These are phyloP conservation scores for Yarrowia divulgata DNA, from an alignment of 805 yeast species.

Conservation along the genomic window DNA sequence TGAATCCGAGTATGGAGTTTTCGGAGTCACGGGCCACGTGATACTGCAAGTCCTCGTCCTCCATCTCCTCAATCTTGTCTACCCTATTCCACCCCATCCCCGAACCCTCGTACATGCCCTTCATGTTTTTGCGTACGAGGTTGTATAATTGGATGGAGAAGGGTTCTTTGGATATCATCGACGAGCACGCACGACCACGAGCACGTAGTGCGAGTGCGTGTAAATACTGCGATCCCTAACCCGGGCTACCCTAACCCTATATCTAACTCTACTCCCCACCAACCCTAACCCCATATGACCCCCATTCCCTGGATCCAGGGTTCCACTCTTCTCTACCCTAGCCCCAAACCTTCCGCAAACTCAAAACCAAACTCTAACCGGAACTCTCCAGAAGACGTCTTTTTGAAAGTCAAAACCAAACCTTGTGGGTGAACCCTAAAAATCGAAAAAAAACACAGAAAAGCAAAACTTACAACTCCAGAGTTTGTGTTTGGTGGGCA, in stretches of 20 bases:
- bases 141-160: conserved; percentile 42
- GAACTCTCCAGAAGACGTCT: neutral
- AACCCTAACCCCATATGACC: neutral
- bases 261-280: neutral
- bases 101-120: conserved; percentile 44
- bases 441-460: conserved; percentile 6
- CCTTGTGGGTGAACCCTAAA: neutral
- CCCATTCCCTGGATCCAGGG: conserved; percentile 2
- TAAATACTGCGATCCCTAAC: neutral
- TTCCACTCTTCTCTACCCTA: neutral
- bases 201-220: neutral
- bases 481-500: conserved; percentile 16
- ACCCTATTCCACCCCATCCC: conserved; percentile 46
- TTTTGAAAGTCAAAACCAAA: neutral
- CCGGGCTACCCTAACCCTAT: neutral
- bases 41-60: conserved; percentile 42
- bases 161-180: neutral
- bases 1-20: conserved; percentile 39
- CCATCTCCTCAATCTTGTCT: conserved; percentile 46
- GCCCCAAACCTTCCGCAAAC: neutral
- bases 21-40: conserved; percentile 22
- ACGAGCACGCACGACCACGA: neutral
- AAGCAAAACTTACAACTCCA: conserved; percentile 1
- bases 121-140: conserved; percentile 43
- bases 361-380: neutral